Evolutionary conservation across 2,329 filamentous ascomycete genomes (phyloP).

Genomic region (Nothophaeocryptopus gaeumannii): DNA sequence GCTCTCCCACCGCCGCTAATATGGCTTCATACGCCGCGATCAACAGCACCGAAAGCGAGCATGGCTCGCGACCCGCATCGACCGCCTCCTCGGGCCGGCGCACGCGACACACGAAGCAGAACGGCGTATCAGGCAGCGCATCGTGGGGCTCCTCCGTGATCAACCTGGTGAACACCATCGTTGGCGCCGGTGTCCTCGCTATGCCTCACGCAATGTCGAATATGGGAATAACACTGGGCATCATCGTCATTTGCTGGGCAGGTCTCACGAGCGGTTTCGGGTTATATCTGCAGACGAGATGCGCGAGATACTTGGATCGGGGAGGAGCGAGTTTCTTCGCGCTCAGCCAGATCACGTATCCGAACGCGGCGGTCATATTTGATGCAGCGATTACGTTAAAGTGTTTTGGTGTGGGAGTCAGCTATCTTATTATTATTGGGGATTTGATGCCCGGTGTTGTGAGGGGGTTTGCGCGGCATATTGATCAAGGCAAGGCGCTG

Average conservation of each 20-base stretch:
- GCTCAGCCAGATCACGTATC: constrained; percentile 94
- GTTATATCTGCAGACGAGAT: constrained; percentile 89
- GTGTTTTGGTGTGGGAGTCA: constrained; percentile 95
- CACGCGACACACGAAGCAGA: constrained; percentile 65
- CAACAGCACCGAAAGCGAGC: constrained; percentile 38
- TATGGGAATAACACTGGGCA: constrained; percentile 86
- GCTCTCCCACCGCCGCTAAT: constrained; percentile 2
- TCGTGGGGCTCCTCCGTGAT: constrained; percentile 88
- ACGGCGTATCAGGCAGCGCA: constrained; percentile 68
- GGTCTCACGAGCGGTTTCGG: constrained; percentile 86
- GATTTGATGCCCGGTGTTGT: constrained; percentile 97
- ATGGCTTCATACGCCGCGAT: constrained; percentile 51
- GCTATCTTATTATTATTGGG: constrained; percentile 97
- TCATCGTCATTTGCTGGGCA: constrained; percentile 85
- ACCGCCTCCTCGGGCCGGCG: constrained; percentile 50
- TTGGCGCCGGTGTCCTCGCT: constrained; percentile 89
- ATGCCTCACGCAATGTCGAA: constrained; percentile 95
- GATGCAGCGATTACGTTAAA: constrained; percentile 95
- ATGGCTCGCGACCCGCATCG: constrained; percentile 38
- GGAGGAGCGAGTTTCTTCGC: constrained; percentile 91
- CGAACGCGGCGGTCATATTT: constrained; percentile 91
- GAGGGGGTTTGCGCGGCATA: constrained; percentile 63
- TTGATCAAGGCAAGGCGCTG: constrained; percentile 56
- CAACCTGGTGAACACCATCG: constrained; percentile 94
- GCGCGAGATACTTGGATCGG: constrained; percentile 86